Conservation (phyloP, 2,329 filamentous ascomycete genomes). For the Tolypocladium pustulatum region DNA sequence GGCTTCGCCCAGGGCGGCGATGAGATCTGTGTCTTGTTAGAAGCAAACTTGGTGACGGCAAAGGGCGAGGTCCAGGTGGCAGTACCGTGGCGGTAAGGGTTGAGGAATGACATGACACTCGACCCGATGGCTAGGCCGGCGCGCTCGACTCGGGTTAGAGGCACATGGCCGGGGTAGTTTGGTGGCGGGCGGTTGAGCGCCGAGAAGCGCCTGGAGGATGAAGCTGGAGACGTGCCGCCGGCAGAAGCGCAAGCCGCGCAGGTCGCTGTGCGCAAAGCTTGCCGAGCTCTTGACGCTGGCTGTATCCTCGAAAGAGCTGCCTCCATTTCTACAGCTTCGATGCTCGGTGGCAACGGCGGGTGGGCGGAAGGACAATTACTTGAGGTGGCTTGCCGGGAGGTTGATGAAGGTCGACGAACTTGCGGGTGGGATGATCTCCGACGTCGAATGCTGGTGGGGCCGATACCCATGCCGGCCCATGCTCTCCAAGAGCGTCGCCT, state of each 20-base stretch:
- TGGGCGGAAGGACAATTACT: background rate
- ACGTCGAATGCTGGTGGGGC: background rate
- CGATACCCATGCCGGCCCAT: background rate
- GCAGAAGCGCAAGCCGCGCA: conserved; percentile 9
- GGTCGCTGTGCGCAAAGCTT: conserved; percentile 9
- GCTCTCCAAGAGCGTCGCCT: background rate
- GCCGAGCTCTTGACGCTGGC: conserved; percentile 7
- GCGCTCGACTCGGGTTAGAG: conserved; percentile 69
- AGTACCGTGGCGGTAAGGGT: conserved; percentile 70
- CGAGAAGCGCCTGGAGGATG: conserved; percentile 47
- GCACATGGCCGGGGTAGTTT: conserved; percentile 88
- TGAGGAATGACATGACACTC: conserved; percentile 51
- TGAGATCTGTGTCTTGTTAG: conserved; percentile 56
- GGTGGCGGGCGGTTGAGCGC: conserved; percentile 74
- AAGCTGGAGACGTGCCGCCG: background rate
- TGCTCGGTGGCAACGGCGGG: background rate
- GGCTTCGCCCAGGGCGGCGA: conserved; percentile 87
- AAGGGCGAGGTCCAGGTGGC: background rate
- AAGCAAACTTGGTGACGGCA: background rate
- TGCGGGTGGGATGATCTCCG: background rate
- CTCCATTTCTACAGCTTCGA: conserved; percentile 11
- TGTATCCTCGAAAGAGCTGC: conserved; percentile 11
- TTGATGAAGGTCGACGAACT: background rate
- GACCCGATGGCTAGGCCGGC: conserved; percentile 58
- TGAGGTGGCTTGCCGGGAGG: background rate